Evolutionary conservation across 129 eudicot species (phyloP).

Genomic region (Arctium lappa): DNA sequence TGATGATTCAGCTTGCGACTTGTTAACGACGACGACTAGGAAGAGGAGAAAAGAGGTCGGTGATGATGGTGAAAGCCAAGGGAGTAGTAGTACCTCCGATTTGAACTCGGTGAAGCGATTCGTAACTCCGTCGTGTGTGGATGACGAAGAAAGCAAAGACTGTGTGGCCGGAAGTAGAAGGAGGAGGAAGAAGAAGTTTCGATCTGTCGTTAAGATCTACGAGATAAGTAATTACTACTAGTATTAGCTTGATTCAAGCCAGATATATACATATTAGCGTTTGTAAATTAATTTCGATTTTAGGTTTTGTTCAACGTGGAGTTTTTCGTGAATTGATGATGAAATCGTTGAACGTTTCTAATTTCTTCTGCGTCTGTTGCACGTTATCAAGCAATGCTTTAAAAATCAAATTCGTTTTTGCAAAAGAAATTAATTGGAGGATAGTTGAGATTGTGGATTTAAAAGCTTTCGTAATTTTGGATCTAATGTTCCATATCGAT

Average conservation of each 20-base stretch:
- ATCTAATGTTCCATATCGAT: neutral
- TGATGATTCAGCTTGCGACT: neutral
- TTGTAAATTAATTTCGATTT: slow-evolving; percentile 8
- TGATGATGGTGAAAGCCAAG: neutral
- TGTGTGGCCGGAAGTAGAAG: slow-evolving; percentile 1
- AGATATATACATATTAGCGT: neutral
- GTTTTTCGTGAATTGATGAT: slow-evolving; percentile 4
- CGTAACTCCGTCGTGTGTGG: neutral
- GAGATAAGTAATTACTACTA: slow-evolving; percentile 3
- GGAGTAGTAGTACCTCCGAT: neutral
- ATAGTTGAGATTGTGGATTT: neutral
- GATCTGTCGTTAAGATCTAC: slow-evolving; percentile 23
- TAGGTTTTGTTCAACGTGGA: neutral
- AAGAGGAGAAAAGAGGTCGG: neutral
- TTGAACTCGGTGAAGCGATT: neutral
- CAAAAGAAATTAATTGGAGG: neutral
- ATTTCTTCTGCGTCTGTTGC: neutral
- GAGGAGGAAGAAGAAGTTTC: slow-evolving; percentile 19
- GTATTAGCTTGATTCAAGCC: neutral
- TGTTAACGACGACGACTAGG: neutral
- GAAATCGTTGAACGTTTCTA: neutral
- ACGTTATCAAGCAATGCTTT: neutral
- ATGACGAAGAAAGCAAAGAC: neutral
- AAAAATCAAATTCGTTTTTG: neutral
- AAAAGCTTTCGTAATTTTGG: neutral